Evolutionary conservation across 805 yeast species (phyloP), one percentile per base, ranked within the genome.

Genomic region (Lipomyces oligophaga): DNA sequence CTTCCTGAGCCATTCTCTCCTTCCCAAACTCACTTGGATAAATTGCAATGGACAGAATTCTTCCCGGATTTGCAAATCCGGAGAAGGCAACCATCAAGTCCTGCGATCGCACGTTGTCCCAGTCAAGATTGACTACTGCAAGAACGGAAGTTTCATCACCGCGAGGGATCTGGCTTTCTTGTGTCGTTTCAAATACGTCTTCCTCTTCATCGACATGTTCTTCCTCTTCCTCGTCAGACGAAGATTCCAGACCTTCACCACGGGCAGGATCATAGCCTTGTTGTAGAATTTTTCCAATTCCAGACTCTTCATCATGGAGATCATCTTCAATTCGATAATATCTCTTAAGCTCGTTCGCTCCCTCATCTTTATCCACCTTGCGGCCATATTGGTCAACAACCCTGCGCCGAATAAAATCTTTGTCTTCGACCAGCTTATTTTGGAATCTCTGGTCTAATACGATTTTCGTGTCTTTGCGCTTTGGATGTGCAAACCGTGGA

Each of bases 81-180:
- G 80, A 69, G 59, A 90, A 87, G 0, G 97, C 83, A 3, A 95
- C 95, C 83, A 85, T 78, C 54, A 90, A 69, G 63, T 93, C 97
- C 3, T 78, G 78, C 0, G 97, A 84, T 37, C 79, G 76, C n/a
- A 93, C 75, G 61, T 93, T 85, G 59, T 93, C 98, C 98, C 98
- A 93, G 63, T 93, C 98, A 76, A 93, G 72, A 61, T 93, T 93
- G 25, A 93, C 97, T 1, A 83, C 96, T 0, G 98, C 98, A 60
- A 93, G 72, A 4, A 85, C 71, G 27, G 69, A 70, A 1, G 95
- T 74, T 25, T 96, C 95, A 2, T 90, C 96, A 37, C 96, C 94
- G 41, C 80, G 82, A 39, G 85, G 88, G n/a, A 93, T 84, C 43
- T 77, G 75, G 56, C 77, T 84, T 8, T 72, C 57, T 54, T 80